Conservation (phyloP, 2,329 filamentous ascomycete species). For the Botryotinia convoluta region DNA sequence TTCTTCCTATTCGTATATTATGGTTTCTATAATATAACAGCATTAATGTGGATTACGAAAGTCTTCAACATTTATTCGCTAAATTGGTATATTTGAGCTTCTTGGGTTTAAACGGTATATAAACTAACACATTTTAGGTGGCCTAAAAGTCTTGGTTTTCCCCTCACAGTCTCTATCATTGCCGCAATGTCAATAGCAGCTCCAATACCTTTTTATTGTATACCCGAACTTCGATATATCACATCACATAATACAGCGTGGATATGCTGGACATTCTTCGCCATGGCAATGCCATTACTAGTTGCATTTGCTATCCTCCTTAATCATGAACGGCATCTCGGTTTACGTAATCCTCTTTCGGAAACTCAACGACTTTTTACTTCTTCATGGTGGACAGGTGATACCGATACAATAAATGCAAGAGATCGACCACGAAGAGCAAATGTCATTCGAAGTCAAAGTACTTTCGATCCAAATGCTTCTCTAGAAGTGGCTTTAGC, state of each 20-base stretch:
- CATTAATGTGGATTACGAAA: slow-evolving; percentile 68
- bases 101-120: neutral
- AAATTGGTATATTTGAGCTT: slow-evolving; percentile 52
- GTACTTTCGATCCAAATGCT: slow-evolving; percentile 35
- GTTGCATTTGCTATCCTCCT: slow-evolving; percentile 64
- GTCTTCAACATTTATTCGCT: slow-evolving; percentile 69
- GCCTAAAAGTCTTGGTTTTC: slow-evolving; percentile 62
- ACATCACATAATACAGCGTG: slow-evolving; percentile 64
- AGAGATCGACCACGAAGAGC: slow-evolving; percentile 43
- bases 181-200: slow-evolving; percentile 57
- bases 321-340: slow-evolving; percentile 61
- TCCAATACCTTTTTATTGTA: slow-evolving; percentile 59
- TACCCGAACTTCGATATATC: slow-evolving; percentile 51
- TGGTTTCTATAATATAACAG: slow-evolving; percentile 65
- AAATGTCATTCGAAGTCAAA: slow-evolving; percentile 37
- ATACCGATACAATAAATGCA: slow-evolving; percentile 45
- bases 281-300: slow-evolving; percentile 67
- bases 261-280: slow-evolving; percentile 68
- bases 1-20: slow-evolving; percentile 71
- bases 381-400: slow-evolving; percentile 63
- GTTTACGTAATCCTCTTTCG: slow-evolving; percentile 58
- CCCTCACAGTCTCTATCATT: slow-evolving; percentile 60
- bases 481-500: slow-evolving; percentile 36
- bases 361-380: slow-evolving; percentile 68
- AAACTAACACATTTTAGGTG: slow-evolving; percentile 43